phyloP scores from a whole-genome alignment of 2,329 filamentous ascomycete species.

The Nemania abortiva region DNA sequence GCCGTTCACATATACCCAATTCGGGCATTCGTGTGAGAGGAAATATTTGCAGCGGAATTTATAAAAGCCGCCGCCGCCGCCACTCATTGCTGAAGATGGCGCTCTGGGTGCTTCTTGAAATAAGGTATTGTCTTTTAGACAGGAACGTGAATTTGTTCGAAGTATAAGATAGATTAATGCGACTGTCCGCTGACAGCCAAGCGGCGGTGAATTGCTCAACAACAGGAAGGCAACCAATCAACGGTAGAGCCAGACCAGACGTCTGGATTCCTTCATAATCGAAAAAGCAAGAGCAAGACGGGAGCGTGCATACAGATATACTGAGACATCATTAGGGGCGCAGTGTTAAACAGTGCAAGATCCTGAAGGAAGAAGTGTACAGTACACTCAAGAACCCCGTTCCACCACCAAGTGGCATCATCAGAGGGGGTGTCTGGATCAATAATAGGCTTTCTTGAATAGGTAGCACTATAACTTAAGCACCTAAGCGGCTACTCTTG shows the following conservation, averaged over 20 bases:
- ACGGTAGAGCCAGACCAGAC: slow-evolving; percentile 26
- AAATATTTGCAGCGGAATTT: slow-evolving; percentile 69
- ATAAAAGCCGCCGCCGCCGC: slow-evolving; percentile 61
- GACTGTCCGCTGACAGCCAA: slow-evolving; percentile 51
- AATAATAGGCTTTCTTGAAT: slow-evolving; percentile 32
- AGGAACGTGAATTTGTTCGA: slow-evolving; percentile 16
- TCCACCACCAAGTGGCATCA: slow-evolving; percentile 36
- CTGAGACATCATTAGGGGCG: slow-evolving; percentile 35
- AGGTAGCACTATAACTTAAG: slow-evolving; percentile 20
- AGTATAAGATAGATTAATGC: slow-evolving; percentile 24
- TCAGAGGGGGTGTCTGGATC: slow-evolving; percentile 36
- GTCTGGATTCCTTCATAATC: slow-evolving; percentile 17
- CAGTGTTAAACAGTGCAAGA: slow-evolving; percentile 36
- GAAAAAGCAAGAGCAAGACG: slow-evolving; percentile 40
- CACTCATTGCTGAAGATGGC: slow-evolving; percentile 50
- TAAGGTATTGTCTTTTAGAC: background rate
- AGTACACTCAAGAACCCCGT: slow-evolving; percentile 29
- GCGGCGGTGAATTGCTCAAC: slow-evolving; percentile 44
- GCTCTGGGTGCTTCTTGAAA: slow-evolving; percentile 14
- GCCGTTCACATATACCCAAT: slow-evolving; percentile 68
- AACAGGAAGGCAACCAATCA: slow-evolving; percentile 41
- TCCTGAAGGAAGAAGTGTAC: slow-evolving; percentile 32
- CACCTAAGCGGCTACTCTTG: slow-evolving; percentile 17
- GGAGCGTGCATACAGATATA: slow-evolving; percentile 44
- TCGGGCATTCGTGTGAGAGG: slow-evolving; percentile 62